A percentile compares a stretch with the other conserved stretches of the same genome.
Conservation (phyloP, 352 stramenopile genomes). For the Phytopythium litorale region DNA sequence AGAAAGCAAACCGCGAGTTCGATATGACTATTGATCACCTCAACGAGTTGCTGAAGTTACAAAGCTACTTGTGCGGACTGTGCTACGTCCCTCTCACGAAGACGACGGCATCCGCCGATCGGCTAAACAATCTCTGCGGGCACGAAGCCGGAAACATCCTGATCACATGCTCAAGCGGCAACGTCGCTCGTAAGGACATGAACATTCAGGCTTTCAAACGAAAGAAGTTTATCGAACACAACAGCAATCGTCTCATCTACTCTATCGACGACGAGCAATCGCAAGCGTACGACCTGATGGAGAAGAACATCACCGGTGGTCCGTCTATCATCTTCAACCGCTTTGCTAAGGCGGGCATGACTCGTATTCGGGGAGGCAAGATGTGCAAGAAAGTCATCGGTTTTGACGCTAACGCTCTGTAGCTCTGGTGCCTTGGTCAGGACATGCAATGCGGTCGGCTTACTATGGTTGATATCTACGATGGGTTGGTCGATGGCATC, state of each 20-base stretch:
- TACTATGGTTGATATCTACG: conserved; percentile 16
- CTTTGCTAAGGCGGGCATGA: conserved; percentile 14
- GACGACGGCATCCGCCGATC: conserved; percentile 20
- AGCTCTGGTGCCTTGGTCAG: conserved; percentile 27
- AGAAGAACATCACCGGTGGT: conserved; percentile 17
- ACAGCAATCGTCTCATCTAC: conserved; percentile 13
- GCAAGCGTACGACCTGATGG: conserved; percentile 18
- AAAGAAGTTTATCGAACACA: conserved; percentile 19
- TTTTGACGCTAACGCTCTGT: conserved; percentile 25
- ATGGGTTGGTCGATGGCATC: conserved; percentile 28
- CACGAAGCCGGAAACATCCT: conserved; percentile 12
- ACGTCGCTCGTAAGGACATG: conserved; percentile 18
- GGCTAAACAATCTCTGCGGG: conserved; percentile 15
- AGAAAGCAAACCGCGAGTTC: conserved; percentile 14
- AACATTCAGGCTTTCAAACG: conserved; percentile 7
- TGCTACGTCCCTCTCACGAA: conserved; percentile 15
- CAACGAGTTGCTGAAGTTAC: conserved; percentile 14
- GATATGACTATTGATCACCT: conserved; percentile 15
- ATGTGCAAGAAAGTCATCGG: conserved; percentile 23
- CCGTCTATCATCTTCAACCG: conserved; percentile 21
- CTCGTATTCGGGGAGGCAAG: conserved; percentile 17
- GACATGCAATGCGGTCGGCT: conserved; percentile 26
- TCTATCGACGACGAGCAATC: conserved; percentile 18
- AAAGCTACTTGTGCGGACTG: conserved; percentile 20
- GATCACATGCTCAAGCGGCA: conserved; percentile 13